A percentile compares a stretch with the other conserved stretches of the same genome.
phyloP scores from a whole-genome alignment of 169 alveolate genomes.

The Theileria annulata region DNA sequence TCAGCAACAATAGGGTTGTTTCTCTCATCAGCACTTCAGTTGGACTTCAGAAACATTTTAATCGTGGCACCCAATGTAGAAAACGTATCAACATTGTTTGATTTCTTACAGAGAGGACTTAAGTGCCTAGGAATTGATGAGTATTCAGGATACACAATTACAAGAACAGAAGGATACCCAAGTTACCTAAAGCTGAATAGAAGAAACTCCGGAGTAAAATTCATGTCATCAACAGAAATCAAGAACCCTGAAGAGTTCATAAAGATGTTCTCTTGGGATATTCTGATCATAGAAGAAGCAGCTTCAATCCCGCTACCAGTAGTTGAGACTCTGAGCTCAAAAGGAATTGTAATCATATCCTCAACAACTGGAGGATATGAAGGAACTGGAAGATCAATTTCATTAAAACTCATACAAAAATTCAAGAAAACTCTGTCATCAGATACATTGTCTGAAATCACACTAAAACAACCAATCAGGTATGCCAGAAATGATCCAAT shows the following conservation, averaged over 20 bases:
- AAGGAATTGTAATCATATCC: constrained; percentile 93
- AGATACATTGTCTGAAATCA: constrained; percentile 80
- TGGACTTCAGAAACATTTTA: constrained; percentile 92
- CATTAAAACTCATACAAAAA: constrained; percentile 87
- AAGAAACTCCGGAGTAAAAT: constrained; percentile 68
- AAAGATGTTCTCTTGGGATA: constrained; percentile 88
- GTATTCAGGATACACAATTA: constrained; percentile 72
- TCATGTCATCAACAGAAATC: constrained; percentile 34
- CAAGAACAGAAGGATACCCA: constrained; percentile 56
- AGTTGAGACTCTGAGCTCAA: constrained; percentile 91
- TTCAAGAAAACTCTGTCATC: constrained; percentile 83
- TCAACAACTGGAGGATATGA: constrained; percentile 99
- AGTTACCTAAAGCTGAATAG: constrained; percentile 46
- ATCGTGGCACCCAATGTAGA: constrained; percentile 99
- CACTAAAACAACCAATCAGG: constrained; percentile 94
- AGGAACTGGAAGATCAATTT: constrained; percentile 98
- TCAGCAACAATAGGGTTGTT: constrained; percentile 97
- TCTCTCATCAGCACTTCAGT: constrained; percentile 88
- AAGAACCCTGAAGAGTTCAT: constrained; percentile 53
- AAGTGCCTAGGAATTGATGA: constrained; percentile 88
- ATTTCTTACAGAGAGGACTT: constrained; percentile 94
- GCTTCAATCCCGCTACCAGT: constrained; percentile 99
- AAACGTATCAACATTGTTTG: constrained; percentile 95
- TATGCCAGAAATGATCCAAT: constrained; percentile 96
- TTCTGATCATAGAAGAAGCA: constrained; percentile 99